Evolutionary conservation across 129 eudicot genomes (phyloP), one percentile per base, ranked within the genome.

Genomic region (Lonicera japonica): DNA sequence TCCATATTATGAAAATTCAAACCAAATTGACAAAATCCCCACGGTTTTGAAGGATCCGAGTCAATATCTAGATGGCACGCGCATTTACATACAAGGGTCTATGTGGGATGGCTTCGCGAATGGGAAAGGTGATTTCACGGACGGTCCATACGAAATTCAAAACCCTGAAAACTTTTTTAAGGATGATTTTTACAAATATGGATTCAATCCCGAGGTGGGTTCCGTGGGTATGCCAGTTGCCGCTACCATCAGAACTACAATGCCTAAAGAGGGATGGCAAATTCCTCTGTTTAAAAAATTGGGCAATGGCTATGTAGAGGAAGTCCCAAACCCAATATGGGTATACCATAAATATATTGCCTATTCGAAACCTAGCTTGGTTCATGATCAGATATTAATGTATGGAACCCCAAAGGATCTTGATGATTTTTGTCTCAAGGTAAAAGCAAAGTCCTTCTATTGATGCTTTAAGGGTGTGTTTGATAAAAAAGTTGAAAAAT

Each of bases 131-230:
- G 90, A 80, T 67, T 94, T 78, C 45, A 69, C 80, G 2, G 99
- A 94, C 65, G 99, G 99, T 21, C 99, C 99, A 22, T 94, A 94
- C 24, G 89, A 88, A 60, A 94, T 94, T 61, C 99, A 94, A 71
- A 72, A 88, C 53, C 99, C 99, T 22, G 99, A 88, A 62, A 63
- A 70, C 71, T 94, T 87, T 61, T 94, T 94, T 57, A 85, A 80
- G 89, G 85, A 94, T 46, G 86, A 72, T 36, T 94, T 23, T 56
- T 94, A 88, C 63, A 14, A 74, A 0, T 94, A 94, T 45, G 95
- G 99, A 61, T 94, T 94, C 70, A 94, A 94, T 72, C 99, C 99
- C 0, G 99, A 94, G 75, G 99, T 94, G 70, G 99, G 99, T 71
- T 82, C 83, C 19, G 99, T 94, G 19, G 99, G 99, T 45, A 83